Evolutionary conservation across 139 green algal genomes (phyloP), one percentile per base, ranked within the genome.

Genomic region (Ulvella scutata): DNA sequence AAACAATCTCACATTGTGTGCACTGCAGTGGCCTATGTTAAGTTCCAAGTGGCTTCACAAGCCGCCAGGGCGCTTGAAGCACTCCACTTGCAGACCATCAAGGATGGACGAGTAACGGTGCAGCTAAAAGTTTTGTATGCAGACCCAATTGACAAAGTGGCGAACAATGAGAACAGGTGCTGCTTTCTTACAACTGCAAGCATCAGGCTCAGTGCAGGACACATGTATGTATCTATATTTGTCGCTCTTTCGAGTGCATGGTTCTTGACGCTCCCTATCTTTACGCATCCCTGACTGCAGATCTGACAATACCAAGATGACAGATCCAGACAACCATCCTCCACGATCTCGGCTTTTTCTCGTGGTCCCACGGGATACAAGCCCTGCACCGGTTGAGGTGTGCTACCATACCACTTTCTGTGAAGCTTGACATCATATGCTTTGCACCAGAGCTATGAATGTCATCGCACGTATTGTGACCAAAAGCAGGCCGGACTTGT

Each of bases 91-190:
- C 82, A 86, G 4, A 88, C 90, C 7, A 82, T 96, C n/a, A 94
- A 94, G 77, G 86, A 96, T 44, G 91, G 90, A 6, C 81, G 87
- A 9, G 90, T 89, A 23, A 90, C 91, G 23, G 89, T 67, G 20
- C 78, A 92, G 77, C 83, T 97, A 33, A 96, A 95, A 81, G 91
- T 97, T 4, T 83, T 97, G 75, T 78, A 95, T 29, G 91, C 91
- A 23, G 91, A 97, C 75, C 86, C 89, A 6, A 26, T 67, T 67
- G 51, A 67, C 51, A 67, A 67, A 67, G 33, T 67, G 31, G n/a
- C 31, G 6, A 67, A 67, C 51, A 36, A n/a, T 67, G 51, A 67
- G 51, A 67, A 67, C 51, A 67, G 51, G 51, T 67, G 20, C 13
- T 59, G 40, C 17, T 17, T 13, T 59, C 40, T 59, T 59, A 59